Evolutionary conservation across 2,329 filamentous ascomycete species (phyloP), one percentile per base, ranked within the genome.

Genomic region (Colletotrichum nymphaeae): DNA sequence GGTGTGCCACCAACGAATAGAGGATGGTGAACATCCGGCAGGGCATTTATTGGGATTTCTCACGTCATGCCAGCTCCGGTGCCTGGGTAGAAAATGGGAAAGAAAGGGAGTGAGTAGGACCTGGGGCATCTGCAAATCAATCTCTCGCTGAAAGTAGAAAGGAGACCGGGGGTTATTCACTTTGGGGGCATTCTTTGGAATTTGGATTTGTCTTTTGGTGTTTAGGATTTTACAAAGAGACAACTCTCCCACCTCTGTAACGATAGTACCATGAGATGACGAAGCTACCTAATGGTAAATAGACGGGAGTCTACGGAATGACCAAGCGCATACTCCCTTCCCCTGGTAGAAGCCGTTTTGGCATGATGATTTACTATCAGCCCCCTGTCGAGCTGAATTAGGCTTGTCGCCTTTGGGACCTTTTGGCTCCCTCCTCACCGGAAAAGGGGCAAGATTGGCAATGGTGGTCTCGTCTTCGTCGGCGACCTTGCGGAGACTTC

Each of bases 261-360:
- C 67, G 67, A 73, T 73, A 70, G 24, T 57, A 46, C 63, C 70
- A 70, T 66, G 70, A 73, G 60, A 73, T 57, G 55, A 73, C 67
- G 70, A 73, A 69, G 53, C 55, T 58, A 62, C 66, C 28, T 65
- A 73, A 73, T 70, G 67, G 67, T 52, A 70, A 73, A 65, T 55
- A 60, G 56, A 73, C 16, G 60, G 60, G 46, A 49, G 63, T 62
- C 56, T 37, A 59, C 30, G 6, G 62, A 56, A 30, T 22, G 37
- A 42, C 6, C 37, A 42, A 42, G 37, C 37, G 37, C 5, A 42
- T 6, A 42, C 14, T 16, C 16, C 6, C 37, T 42, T 42, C 14
- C 16, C 37, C 35, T n/a, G 42, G 42, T 19, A 49, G 42, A 49
- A 49, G 42, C 42, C 19, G 19, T 22, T 49, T 49, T 49, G 19